These are phyloP conservation scores for Marasmius oreades DNA, from an alignment of 1,284 basidiomycete species.

Conservation along the genomic window DNA sequence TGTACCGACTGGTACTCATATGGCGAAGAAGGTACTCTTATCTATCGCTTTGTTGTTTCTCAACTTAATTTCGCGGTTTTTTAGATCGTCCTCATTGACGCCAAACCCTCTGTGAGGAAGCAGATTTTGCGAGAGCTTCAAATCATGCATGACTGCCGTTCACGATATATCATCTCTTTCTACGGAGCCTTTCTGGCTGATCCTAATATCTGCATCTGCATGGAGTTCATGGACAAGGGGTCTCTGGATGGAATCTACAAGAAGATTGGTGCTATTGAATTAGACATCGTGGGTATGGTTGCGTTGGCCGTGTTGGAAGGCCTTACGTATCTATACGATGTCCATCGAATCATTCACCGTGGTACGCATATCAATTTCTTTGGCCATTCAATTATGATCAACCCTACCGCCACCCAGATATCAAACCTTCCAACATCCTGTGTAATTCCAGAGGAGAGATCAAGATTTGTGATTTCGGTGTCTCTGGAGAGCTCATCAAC, in stretches of 20 bases:
- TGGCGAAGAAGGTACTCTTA: conserved; percentile 88
- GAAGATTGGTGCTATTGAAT: conserved; percentile 85
- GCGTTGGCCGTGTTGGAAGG: conserved; percentile 93
- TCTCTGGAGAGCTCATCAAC: conserved; percentile 98
- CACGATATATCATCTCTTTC: conserved; percentile 92
- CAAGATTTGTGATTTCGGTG: conserved; percentile 99
- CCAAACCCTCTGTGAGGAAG: conserved; percentile 95
- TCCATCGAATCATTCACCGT: conserved; percentile 98
- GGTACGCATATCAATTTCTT: conserved; percentile 47
- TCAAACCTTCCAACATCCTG: conserved; percentile 98
- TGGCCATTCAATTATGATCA: background rate
- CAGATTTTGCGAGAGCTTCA: conserved; percentile 97
- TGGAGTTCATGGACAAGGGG: conserved; percentile 96
- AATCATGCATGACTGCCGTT: conserved; percentile 97
- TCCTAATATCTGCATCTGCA: conserved; percentile 98
- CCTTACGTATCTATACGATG: conserved; percentile 97
- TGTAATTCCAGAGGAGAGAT: conserved; percentile 92
- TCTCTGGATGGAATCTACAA: conserved; percentile 94
- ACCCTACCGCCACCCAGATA: conserved; percentile 54
- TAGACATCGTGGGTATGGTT: conserved; percentile 87
- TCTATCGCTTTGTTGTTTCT: background rate
- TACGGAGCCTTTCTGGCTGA: conserved; percentile 95
- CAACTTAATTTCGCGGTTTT: conserved; percentile 7
- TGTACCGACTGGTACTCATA: conserved; percentile 81
- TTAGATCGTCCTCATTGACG: conserved; percentile 96